Evolutionary conservation across 345 rosid species (phyloP).

Genomic region (Hevea brasiliensis): DNA sequence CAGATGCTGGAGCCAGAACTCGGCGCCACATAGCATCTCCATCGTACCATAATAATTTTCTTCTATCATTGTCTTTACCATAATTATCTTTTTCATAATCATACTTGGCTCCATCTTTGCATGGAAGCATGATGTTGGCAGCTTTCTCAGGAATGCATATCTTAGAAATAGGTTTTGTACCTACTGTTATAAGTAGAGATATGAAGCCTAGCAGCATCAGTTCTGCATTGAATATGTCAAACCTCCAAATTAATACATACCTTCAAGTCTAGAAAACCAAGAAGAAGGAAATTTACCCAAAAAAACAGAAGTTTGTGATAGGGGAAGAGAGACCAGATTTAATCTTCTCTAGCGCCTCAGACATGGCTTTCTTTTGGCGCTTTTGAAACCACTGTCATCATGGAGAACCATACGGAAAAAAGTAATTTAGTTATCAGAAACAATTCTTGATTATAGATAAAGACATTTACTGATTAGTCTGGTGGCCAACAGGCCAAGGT

Average conservation of each 20-base stretch:
- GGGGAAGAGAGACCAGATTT: constrained; percentile 31
- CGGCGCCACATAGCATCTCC: constrained; percentile 26
- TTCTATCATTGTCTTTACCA: constrained; percentile 1
- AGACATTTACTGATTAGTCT: neutral
- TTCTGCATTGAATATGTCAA: constrained; percentile 26
- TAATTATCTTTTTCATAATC: neutral
- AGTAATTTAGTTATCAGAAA: neutral
- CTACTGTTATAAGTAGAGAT: constrained; percentile 42
- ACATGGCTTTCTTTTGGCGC: constrained; percentile 35
- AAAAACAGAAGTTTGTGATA: too few species aligned
- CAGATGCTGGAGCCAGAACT: constrained; percentile 23
- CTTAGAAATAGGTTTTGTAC: constrained; percentile 25
- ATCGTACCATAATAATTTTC: constrained; percentile 29
- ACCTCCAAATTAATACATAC: neutral
- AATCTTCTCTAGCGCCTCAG: constrained; percentile 42
- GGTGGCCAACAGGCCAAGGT: too few species aligned
- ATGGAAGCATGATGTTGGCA: constrained; percentile 37
- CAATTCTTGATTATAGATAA: neutral
- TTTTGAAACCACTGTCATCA: constrained; percentile 34
- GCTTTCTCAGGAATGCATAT: constrained; percentile 30
- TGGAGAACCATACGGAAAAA: too few species aligned
- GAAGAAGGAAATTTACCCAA: neutral
- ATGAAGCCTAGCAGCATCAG: constrained; percentile 46
- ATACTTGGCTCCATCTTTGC: constrained; percentile 10
- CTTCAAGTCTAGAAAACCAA: too few species aligned